Evolutionary conservation across 2,329 filamentous ascomycete genomes (phyloP), one percentile per base, ranked within the genome.

Genomic region (Beauveria brongniartii): DNA sequence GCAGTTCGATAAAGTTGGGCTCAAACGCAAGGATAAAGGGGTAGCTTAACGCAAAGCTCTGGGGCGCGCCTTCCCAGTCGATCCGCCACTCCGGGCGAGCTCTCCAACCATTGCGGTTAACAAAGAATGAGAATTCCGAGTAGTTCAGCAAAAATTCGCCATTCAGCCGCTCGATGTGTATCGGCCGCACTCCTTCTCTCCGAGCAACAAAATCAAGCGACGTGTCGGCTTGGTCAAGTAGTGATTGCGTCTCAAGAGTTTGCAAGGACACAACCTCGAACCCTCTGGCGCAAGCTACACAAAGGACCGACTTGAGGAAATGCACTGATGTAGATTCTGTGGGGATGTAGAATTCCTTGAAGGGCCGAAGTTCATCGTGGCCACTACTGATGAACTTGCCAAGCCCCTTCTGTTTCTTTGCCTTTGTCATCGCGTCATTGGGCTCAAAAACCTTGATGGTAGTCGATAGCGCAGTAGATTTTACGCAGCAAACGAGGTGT

Each of bases 381-480:
- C 92, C 91, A 56, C 80, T 87, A 64, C 91, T 91, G 76, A 99
- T 93, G 87, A 99, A 96, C 77, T 95, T 96, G 66, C 90, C 88
- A 63, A 99, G 87, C 20, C 94, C 93, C 69, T 92, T 94, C 72
- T 96, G 95, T 78, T 95, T 97, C 79, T 94, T 95, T 62, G 90
- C 91, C 78, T 92, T 94, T 59, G 89, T 88, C 81, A 96, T 89
- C 64, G 91, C 89, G 71, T 97, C 94, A 76, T 96, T 96, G 1
- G 94, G 94, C 76, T 99, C 93, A 75, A 91, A 97, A n/a, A 97
- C 94, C 76, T 97, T 97, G 79, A 99, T 96, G 2, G 93, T 97
- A 16, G 91, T 96, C 57, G 91, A 96, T 37, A 97, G 79, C 3
- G 92, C 90, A 20, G 90, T 93, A 46, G 91, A 96, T 78, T 96